phyloP scores from a whole-genome alignment of 1,284 basidiomycete genomes.

The Ustilago vetiveriae region DNA sequence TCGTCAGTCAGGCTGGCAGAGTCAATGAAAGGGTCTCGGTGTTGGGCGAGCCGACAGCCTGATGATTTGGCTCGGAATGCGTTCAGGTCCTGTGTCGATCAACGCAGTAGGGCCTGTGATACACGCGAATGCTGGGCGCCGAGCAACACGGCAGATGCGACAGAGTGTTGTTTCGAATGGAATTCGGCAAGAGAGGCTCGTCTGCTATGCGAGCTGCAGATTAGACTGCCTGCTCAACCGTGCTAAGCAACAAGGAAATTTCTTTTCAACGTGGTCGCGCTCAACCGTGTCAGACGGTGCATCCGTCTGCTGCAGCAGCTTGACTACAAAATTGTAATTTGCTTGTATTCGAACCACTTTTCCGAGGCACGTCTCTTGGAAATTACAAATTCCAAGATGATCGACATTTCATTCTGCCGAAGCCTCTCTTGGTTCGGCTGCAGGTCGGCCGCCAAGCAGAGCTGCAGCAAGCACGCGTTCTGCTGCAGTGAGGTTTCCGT shows the following conservation, averaged over 20 bases:
- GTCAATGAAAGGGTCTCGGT: slow-evolving; percentile 7
- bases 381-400: background rate
- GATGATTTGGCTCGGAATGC: background rate
- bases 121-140: slow-evolving; percentile 14
- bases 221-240: slow-evolving; percentile 24
- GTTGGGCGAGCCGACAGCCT: slow-evolving; percentile 12
- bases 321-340: background rate
- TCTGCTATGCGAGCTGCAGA: slow-evolving; percentile 36
- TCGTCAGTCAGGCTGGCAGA: background rate
- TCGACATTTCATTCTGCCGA: slow-evolving; percentile 12
- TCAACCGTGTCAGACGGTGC: background rate
- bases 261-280: too few relatives aligned
- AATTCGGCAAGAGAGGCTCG: background rate
- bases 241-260: background rate
- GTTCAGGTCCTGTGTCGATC: slow-evolving; percentile 10
- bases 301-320: background rate
- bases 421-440: slow-evolving; percentile 21
- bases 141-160: background rate
- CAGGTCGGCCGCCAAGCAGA: slow-evolving; percentile 25
- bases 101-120: background rate
- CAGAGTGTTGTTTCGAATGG: background rate
- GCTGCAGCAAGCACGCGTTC: too few relatives aligned
- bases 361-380: slow-evolving; percentile 7
- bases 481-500: too few relatives aligned
- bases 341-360: background rate